Evolutionary conservation across 1,284 basidiomycete species (phyloP), one percentile per base, ranked within the genome.

Genomic region (Boletus semigastroideus): DNA sequence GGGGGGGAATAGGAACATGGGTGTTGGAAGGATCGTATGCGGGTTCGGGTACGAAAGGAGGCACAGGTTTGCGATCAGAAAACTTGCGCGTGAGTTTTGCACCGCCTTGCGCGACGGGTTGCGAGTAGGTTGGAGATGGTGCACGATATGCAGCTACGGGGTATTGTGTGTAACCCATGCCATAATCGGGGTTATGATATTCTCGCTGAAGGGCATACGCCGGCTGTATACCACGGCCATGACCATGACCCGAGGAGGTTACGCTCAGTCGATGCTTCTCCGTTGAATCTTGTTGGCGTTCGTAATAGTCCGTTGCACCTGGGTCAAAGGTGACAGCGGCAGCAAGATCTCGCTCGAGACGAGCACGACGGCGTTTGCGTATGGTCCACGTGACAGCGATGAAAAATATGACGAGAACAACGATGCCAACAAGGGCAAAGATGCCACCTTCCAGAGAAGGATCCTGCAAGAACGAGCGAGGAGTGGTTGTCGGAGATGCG

Each of bases 261-360:
- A 56, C 61, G 59, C 72, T 76, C 36, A 66, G 54, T 45, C 65
- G 66, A n/a, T 46, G 63, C 57, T 75, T 76, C 58, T 74, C 73
- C 11, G 59, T 51, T 12, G 62, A 58, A 34, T 53, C 56, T 49
- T 54, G 60, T 28, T 63, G 62, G 22, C 64, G 60, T 20, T 69
- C 67, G 19, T 68, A 71, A n/a, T 53, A 59, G 39, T 70, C 63
- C 25, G 56, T 60, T 19, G 60, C 63, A 27, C 65, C 65, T 4
- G 80, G 80, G 45, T 83, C 78, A 57, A 83, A 85, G 16, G 77
- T 76, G 31, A 84, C 67, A 1, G 83, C 80, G 28, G 79, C 78
- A 9, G 75, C 60, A 22, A 66, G 42, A 41, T 69, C 69, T 41
- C 56, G 52, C 20, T 71, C 70, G 9, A 84, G 69, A 41, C 73